These are phyloP conservation scores for Globisporangium alternatum DNA, from an alignment of 352 stramenopile species.

Conservation along the genomic window DNA sequence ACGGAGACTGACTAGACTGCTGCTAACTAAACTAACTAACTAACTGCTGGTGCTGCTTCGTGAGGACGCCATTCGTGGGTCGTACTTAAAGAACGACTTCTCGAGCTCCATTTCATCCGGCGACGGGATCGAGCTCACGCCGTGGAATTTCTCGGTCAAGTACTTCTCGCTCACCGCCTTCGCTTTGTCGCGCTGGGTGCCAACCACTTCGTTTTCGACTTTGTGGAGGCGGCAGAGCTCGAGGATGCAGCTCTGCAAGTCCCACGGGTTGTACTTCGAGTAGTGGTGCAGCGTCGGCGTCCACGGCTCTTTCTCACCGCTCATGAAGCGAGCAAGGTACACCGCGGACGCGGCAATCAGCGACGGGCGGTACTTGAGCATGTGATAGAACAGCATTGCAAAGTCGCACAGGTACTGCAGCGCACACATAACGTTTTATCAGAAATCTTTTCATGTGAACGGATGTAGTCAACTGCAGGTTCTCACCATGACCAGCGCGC, in stretches of 20 bases:
- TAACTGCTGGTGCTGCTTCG: constrained; percentile 7
- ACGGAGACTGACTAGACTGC: constrained; percentile 8
- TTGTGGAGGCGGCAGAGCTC: constrained; percentile 63
- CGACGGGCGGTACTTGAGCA: constrained; percentile 73
- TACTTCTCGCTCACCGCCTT: constrained; percentile 87
- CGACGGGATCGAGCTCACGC: constrained; percentile 44
- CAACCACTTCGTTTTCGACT: constrained; percentile 56
- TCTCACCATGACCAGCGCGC: constrained; percentile 56
- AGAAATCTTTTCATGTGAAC: background rate
- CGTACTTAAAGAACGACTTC: constrained; percentile 44
- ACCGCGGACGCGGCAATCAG: constrained; percentile 67
- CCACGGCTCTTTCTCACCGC: constrained; percentile 56
- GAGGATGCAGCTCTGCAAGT: constrained; percentile 64
- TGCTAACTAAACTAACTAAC: background rate
- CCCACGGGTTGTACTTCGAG: constrained; percentile 67
- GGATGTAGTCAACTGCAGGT: background rate
- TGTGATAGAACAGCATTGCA: constrained; percentile 62
- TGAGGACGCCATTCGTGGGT: constrained; percentile 5
- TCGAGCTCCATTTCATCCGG: constrained; percentile 41
- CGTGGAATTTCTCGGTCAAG: constrained; percentile 59
- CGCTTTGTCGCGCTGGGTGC: constrained; percentile 67
- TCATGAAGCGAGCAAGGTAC: constrained; percentile 73
- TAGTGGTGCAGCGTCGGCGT: constrained; percentile 81
- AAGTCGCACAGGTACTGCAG: constrained; percentile 75
- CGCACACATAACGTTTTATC: background rate